A percentile compares a stretch with the other conserved stretches of the same genome.
Evolutionary conservation across 306 rosid species (phyloP).

Genomic region (Corylus heterophylla): DNA sequence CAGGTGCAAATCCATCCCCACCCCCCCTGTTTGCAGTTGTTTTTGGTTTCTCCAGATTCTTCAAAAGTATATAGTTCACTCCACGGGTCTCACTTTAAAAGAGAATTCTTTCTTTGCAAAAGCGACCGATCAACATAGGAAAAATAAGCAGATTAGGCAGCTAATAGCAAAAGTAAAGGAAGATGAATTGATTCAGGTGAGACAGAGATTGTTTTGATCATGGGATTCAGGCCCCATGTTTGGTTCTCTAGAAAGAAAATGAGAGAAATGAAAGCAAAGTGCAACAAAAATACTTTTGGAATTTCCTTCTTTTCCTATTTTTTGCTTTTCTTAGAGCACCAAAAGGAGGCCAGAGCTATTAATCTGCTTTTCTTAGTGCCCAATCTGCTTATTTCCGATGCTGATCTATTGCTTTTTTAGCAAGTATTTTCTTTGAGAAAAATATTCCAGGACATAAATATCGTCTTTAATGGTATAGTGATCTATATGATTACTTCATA

Average conservation of each 20-base stretch:
- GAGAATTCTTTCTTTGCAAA: not conserved
- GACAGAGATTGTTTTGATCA: too few relatives aligned
- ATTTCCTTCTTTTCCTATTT: too few relatives aligned
- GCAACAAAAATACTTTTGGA: too few relatives aligned
- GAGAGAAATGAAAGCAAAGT: too few relatives aligned
- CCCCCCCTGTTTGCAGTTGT: constrained; percentile 11
- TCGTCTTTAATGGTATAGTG: not conserved
- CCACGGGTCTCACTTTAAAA: not conserved
- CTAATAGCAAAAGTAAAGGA: not conserved
- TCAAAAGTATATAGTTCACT: not conserved
- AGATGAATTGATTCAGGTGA: too few relatives aligned
- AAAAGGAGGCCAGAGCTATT: too few relatives aligned
- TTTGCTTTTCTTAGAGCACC: too few relatives aligned
- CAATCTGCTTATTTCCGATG: too few relatives aligned
- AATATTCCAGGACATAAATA: not conserved
- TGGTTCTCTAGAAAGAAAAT: too few relatives aligned
- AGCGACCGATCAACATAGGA: not conserved
- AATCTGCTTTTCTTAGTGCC: too few relatives aligned
- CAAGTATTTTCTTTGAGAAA: not conserved
- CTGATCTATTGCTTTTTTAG: too few relatives aligned
- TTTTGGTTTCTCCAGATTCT: constrained; percentile 17
- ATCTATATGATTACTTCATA: not conserved
- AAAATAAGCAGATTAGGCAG: not conserved
- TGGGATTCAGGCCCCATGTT: too few relatives aligned
- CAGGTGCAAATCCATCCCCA: constrained; percentile 37